Evolutionary conservation across 768 basidiomycete genomes (phyloP).

Genomic region (Cubamyces sp.): DNA sequence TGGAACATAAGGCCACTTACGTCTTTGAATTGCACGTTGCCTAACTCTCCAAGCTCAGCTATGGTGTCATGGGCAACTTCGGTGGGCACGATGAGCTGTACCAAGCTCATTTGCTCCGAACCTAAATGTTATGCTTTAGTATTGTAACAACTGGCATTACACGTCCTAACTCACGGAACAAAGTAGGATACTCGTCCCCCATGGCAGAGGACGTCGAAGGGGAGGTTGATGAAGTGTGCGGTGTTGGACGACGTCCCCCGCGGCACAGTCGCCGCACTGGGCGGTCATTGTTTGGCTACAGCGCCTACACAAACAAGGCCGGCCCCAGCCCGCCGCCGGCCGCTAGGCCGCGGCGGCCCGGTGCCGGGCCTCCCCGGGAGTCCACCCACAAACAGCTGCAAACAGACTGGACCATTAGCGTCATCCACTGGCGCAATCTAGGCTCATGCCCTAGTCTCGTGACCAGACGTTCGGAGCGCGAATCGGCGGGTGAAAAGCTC

Average conservation of each 20-base stretch:
- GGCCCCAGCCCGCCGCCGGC: background rate
- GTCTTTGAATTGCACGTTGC: constrained; percentile 97
- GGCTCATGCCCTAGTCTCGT: too few species aligned
- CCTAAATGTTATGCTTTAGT: constrained; percentile 49
- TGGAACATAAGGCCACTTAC: constrained; percentile 48
- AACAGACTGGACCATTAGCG: too few species aligned
- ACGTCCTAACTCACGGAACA: constrained; percentile 68
- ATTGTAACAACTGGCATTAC: constrained; percentile 1
- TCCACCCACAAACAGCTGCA: too few species aligned
- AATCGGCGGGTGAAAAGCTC: too few species aligned
- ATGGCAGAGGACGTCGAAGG: constrained; percentile 41
- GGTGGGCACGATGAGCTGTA: constrained; percentile 94
- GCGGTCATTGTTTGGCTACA: constrained; percentile 12
- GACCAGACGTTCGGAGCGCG: too few species aligned
- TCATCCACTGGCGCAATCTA: too few species aligned
- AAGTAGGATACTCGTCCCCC: constrained; percentile 81
- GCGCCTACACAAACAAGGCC: constrained; percentile 7
- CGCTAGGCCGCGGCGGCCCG: too few species aligned
- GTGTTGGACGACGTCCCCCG: constrained; percentile 7
- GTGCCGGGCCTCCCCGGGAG: too few species aligned
- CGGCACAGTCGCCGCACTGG: constrained; percentile 4
- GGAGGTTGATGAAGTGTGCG: constrained; percentile 11
- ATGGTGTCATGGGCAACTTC: constrained; percentile 98
- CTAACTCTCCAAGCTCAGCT: constrained; percentile 92
- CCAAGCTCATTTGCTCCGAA: constrained; percentile 97